Conservation (phyloP, 2,329 filamentous ascomycete genomes). For the Cladosporium austrohemisphaericum region DNA sequence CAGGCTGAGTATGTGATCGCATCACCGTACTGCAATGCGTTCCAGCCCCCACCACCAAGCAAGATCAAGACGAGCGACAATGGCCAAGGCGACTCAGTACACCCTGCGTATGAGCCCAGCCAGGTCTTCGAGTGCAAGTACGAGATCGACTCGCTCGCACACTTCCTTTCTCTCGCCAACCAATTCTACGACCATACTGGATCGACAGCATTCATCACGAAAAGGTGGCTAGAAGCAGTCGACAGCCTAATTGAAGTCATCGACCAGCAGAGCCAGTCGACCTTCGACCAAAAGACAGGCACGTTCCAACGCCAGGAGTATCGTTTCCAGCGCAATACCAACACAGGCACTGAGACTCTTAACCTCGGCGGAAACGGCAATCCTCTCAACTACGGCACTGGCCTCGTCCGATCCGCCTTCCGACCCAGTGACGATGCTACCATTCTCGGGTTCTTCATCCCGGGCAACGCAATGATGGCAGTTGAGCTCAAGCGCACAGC, state of each 20-base stretch:
- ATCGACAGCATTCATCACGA: slow-evolving; percentile 72
- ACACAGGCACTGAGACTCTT: slow-evolving; percentile 83
- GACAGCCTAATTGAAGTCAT: slow-evolving; percentile 70
- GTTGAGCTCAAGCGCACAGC: slow-evolving; percentile 78
- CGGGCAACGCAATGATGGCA: slow-evolving; percentile 93
- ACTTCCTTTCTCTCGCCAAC: slow-evolving; percentile 82
- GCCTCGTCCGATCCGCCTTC: slow-evolving; percentile 86
- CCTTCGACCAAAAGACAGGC: slow-evolving; percentile 68
- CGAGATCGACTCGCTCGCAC: slow-evolving; percentile 90
- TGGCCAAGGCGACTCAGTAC: slow-evolving; percentile 77
- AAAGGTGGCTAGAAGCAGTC: slow-evolving; percentile 74
- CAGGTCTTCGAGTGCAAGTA: slow-evolving; percentile 98
- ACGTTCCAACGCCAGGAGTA: slow-evolving; percentile 71
- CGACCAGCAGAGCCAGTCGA: slow-evolving; percentile 72
- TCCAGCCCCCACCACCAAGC: slow-evolving; percentile 87
- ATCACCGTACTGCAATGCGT: slow-evolving; percentile 96
- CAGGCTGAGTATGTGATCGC: slow-evolving; percentile 93
- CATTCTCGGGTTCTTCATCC: slow-evolving; percentile 91
- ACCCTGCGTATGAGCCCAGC: slow-evolving; percentile 78
- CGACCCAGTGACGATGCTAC: slow-evolving; percentile 92
- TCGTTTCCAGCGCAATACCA: slow-evolving; percentile 79
- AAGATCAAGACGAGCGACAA: slow-evolving; percentile 68
- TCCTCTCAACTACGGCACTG: slow-evolving; percentile 78
- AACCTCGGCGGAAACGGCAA: slow-evolving; percentile 82
- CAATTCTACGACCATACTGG: slow-evolving; percentile 79